phyloP scores from a whole-genome alignment of 495 filamentous ascomycete genomes.

The Eremomyces bilateralis region DNA sequence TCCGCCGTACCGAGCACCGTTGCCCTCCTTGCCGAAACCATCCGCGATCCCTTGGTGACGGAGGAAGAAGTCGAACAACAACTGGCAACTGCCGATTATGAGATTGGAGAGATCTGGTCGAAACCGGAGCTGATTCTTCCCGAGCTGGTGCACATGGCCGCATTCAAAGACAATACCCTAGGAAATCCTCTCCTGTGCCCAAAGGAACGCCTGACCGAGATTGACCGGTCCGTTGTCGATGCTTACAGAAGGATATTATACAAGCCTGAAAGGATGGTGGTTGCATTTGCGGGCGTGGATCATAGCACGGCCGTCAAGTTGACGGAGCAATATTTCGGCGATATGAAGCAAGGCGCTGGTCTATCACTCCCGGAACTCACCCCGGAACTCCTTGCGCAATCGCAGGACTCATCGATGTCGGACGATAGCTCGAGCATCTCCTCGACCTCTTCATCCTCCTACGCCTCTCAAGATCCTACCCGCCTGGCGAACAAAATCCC shows the following conservation, averaged over 20 bases:
- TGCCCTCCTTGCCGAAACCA: constrained; percentile 79
- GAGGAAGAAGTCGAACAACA: constrained; percentile 75
- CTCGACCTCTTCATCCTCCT: constrained; percentile 19
- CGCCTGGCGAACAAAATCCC: constrained; percentile 65
- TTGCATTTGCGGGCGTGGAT: constrained; percentile 83
- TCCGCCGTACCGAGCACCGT: constrained; percentile 65
- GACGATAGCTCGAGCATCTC: constrained; percentile 16
- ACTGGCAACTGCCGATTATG: constrained; percentile 76
- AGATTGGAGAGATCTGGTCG: constrained; percentile 94
- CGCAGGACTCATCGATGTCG: too few species aligned
- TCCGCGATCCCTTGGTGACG: constrained; percentile 72
- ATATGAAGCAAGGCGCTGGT: constrained; percentile 42
- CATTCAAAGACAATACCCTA: constrained; percentile 85
- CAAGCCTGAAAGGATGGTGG: constrained; percentile 70
- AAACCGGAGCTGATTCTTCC: constrained; percentile 92
- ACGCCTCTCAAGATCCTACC: constrained; percentile 26
- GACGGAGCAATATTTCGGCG: constrained; percentile 70
- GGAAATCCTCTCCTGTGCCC: constrained; percentile 89
- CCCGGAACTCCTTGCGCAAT: too few species aligned
- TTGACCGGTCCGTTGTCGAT: constrained; percentile 51
- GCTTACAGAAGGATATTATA: constrained; percentile 71
- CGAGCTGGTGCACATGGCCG: constrained; percentile 83
- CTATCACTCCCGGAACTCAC: constrained; percentile 21
- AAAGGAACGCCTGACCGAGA: constrained; percentile 53
- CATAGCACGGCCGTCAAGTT: constrained; percentile 63